phyloP scores from a whole-genome alignment of 2,329 filamentous ascomycete species.

The Fusarium siculi region DNA sequence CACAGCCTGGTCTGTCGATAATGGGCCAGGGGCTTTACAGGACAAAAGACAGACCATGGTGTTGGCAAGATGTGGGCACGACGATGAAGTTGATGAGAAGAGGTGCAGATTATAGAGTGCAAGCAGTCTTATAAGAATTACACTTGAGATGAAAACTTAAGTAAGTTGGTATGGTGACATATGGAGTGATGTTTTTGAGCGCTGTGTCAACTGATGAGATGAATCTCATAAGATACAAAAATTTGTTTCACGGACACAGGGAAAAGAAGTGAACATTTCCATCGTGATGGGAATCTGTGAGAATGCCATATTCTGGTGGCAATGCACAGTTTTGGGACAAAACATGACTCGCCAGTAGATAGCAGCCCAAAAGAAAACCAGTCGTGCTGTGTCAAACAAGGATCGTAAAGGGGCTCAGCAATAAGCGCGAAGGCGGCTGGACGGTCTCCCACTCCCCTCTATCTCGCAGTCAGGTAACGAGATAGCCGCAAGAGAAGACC shows the following conservation, averaged over 20 bases:
- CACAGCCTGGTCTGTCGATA: slow-evolving; percentile 27
- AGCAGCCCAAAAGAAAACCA: neutral
- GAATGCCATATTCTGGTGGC: slow-evolving; percentile 27
- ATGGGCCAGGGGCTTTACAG: slow-evolving; percentile 3
- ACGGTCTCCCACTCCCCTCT: slow-evolving; percentile 22
- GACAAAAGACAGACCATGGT: slow-evolving; percentile 2
- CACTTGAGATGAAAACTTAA: slow-evolving; percentile 18
- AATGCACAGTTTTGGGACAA: neutral
- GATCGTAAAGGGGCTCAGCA: slow-evolving; percentile 11
- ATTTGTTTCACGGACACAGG: too few relatives aligned
- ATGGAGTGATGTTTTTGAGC: neutral
- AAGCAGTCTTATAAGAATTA: slow-evolving; percentile 21
- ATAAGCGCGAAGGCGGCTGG: slow-evolving; percentile 34
- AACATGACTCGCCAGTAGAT: slow-evolving; percentile 15
- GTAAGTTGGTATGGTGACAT: neutral
- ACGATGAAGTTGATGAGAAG: slow-evolving; percentile 13
- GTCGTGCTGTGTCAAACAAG: neutral
- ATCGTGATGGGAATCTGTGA: slow-evolving; percentile 16
- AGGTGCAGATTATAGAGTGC: slow-evolving; percentile 18
- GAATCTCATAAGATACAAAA: neutral
- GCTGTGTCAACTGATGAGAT: neutral
- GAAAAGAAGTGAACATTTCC: neutral
- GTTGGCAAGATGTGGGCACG: slow-evolving; percentile 14
- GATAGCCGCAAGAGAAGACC: slow-evolving; percentile 26
- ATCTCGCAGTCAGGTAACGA: neutral